Base-by-base conservation (phyloP, 2,329 filamentous ascomycete species). In the Talaromyces rugulosus region DNA sequence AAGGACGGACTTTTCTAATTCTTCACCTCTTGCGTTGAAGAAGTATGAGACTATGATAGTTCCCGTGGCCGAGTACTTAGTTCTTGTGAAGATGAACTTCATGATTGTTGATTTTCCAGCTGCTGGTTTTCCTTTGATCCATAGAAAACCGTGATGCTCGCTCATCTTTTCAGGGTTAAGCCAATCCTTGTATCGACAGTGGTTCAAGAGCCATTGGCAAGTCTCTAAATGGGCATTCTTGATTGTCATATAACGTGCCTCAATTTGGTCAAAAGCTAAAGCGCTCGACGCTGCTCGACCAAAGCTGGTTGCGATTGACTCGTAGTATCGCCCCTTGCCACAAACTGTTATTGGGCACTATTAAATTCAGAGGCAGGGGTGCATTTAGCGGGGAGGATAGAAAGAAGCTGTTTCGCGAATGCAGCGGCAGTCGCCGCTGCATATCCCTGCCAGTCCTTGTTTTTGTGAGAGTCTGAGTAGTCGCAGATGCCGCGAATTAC, bases 81-180 rank as follows among this genome's bases (percentile, higher is more conserved):
- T 58, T 11, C 62, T n/a, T 11, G 47, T 50, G 28, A 65, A 53
- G 3, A 63, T 53, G 56, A 63, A 69, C 58, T 74, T 76, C 66
- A 74, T 72, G 65, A 78, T 68, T 63, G 76, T 69, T 2, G 70
- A 74, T 62, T 75, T 74, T 1, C 75, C 76, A 2, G 73, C 66
- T 1, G 73, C 76, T 6, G 75, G 71, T 53, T 78, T 77, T 2
- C 75, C 75, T 33, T 68, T 74, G 7, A 78, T 72, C 75, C 75
- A 78, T 1, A 79, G 51, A 44, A 77, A 70, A 6, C 72, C 71
- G 58, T 69, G 62, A 50, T 74, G 64, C 16, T 67, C 44, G 0
- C 12, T 2, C 2, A 66, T 23, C 23, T 70, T 63, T 1, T 52
- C 54, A 1, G 61, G 40, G 42, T 78, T 68, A 8, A 74, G 67